Evolutionary conservation across 371 early-diverging fungal genomes (phyloP).

Genomic region (Mucor saturninus): DNA sequence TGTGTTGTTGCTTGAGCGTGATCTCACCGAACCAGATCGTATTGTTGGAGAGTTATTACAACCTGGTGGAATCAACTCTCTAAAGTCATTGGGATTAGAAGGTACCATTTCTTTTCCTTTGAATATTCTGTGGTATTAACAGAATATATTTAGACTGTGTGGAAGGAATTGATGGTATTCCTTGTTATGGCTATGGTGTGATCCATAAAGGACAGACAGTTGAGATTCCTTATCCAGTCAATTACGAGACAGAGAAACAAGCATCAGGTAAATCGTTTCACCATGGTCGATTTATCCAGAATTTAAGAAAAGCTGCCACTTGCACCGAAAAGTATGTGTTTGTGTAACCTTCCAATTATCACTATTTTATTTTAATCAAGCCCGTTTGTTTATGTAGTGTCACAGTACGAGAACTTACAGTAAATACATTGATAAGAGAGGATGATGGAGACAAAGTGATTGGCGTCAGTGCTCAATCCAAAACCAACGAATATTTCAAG

Average conservation of each 20-base stretch:
- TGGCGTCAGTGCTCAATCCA: constrained; percentile 53
- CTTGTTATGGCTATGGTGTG: constrained; percentile 87
- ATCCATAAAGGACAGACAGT: constrained; percentile 58
- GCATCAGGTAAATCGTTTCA: constrained; percentile 85
- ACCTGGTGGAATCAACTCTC: constrained; percentile 86
- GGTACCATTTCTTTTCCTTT: constrained; percentile 24
- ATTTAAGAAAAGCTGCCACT: constrained; percentile 75
- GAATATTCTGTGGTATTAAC: not conserved
- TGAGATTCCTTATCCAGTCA: constrained; percentile 65
- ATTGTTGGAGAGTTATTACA: constrained; percentile 96
- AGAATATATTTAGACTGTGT: constrained; percentile 60
- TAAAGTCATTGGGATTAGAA: constrained; percentile 74
- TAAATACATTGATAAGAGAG: constrained; percentile 60
- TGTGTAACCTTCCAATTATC: constrained; percentile 2
- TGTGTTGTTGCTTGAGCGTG: constrained; percentile 80
- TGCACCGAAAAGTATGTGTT: constrained; percentile 57
- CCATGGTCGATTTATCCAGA: constrained; percentile 92
- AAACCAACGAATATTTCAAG: constrained; percentile 30
- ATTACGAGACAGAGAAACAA: constrained; percentile 52
- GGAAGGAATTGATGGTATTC: constrained; percentile 84
- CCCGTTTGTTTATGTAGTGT: constrained; percentile 51
- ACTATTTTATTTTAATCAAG: not conserved
- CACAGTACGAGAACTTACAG: constrained; percentile 77
- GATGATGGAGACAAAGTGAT: constrained; percentile 54
- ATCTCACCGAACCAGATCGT: constrained; percentile 88